A percentile compares a stretch with the other conserved stretches of the same genome.
Conservation (phyloP, 2,329 filamentous ascomycete species). For the Cordyceps tenuipes region DNA sequence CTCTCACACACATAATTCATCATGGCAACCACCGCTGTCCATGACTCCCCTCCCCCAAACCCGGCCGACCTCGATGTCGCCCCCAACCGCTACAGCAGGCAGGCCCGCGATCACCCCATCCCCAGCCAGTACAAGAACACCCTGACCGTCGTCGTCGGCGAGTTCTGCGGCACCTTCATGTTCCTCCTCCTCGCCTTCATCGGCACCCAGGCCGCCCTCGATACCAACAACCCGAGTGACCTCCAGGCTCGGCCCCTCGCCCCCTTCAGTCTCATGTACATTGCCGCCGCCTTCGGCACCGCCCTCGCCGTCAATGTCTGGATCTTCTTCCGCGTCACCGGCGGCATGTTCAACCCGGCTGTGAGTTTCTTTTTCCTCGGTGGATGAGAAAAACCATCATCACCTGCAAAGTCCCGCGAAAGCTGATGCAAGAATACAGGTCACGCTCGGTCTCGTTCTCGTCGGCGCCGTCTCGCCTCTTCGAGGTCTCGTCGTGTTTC, state of each 20-base stretch:
- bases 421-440: constrained; percentile 20
- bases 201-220: constrained; percentile 30
- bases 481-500: constrained; percentile 43
- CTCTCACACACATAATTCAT: neutral
- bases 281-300: constrained; percentile 41
- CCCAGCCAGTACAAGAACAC: neutral
- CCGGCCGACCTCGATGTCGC: neutral
- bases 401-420: neutral
- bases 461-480: constrained; percentile 47
- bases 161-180: constrained; percentile 46
- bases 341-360: constrained; percentile 43
- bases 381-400: neutral
- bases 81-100: neutral
- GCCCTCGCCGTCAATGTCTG: constrained; percentile 46
- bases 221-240: constrained; percentile 22
- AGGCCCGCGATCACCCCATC: neutral
- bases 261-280: constrained; percentile 36
- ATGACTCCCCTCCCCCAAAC: neutral
- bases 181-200: constrained; percentile 39
- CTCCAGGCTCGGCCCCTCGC: constrained; percentile 20
- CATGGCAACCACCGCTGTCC: neutral
- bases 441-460: constrained; percentile 52
- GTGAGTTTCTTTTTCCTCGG: constrained; percentile 24
- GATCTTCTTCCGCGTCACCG: constrained; percentile 47
- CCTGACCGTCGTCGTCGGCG: constrained; percentile 25